Evolutionary conservation across 768 basidiomycete genomes (phyloP).

Genomic region (Russula sp.): DNA sequence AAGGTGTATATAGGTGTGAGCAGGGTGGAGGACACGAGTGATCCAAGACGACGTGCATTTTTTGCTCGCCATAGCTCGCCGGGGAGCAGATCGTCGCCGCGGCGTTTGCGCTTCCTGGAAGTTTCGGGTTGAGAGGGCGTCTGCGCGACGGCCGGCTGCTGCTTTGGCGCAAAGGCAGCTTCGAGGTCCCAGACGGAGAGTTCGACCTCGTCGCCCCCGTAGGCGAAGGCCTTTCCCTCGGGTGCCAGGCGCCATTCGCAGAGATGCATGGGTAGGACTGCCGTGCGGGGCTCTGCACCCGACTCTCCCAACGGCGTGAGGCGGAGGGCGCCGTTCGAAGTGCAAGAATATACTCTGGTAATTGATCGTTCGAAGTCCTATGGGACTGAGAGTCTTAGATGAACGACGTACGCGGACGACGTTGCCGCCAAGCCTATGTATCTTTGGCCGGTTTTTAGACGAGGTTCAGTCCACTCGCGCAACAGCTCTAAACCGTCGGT

Average conservation of each 20-base stretch:
- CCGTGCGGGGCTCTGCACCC: slow-evolving; percentile 29
- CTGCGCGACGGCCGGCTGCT: slow-evolving; percentile 11
- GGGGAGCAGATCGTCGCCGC: slow-evolving; percentile 50
- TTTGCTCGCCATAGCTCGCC: slow-evolving; percentile 83
- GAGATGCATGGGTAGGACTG: slow-evolving; percentile 62
- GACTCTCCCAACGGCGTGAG: slow-evolving; percentile 33
- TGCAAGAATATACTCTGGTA: slow-evolving; percentile 59
- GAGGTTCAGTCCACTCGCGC: slow-evolving; percentile 59
- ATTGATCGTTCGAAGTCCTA: no score
- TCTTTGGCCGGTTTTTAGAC: slow-evolving; percentile 43
- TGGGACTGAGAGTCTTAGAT: background rate
- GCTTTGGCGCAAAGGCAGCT: slow-evolving; percentile 38
- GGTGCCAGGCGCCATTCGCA: slow-evolving; percentile 57
- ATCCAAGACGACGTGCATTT: slow-evolving; percentile 44
- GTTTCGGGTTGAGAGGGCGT: slow-evolving; percentile 21
- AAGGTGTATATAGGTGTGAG: background rate
- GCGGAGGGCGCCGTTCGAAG: slow-evolving; percentile 68
- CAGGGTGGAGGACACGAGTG: no score
- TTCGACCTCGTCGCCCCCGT: slow-evolving; percentile 84
- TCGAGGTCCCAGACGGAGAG: slow-evolving; percentile 76
- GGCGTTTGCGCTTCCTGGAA: slow-evolving; percentile 54
- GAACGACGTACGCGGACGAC: slow-evolving; percentile 41
- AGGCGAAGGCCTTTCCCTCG: slow-evolving; percentile 55
- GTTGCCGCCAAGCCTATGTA: slow-evolving; percentile 58
- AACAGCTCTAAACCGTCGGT: slow-evolving; percentile 37